phyloP scores from a whole-genome alignment of 495 filamentous ascomycete genomes.

The Hypoxylon rickii region DNA sequence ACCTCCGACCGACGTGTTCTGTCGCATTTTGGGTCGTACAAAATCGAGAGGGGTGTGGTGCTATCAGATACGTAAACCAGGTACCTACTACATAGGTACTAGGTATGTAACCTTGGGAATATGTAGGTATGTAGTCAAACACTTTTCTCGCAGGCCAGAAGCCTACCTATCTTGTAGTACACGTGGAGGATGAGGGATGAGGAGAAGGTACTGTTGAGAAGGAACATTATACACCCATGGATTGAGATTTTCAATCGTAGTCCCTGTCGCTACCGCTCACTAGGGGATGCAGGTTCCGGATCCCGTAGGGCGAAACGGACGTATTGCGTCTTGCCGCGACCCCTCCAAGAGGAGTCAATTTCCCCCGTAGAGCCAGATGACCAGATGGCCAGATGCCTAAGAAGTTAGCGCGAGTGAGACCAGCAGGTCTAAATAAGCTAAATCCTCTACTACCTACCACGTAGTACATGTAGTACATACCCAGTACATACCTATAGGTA shows the following conservation, averaged over 20 bases:
- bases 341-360: constrained; percentile 28
- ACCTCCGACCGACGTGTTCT: not conserved
- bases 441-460: constrained; percentile 29
- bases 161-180: constrained; percentile 5
- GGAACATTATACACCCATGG: constrained; percentile 27
- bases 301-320: constrained; percentile 21
- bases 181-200: constrained; percentile 21
- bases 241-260: constrained; percentile 22
- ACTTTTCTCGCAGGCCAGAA: constrained; percentile 1
- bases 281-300: constrained; percentile 31
- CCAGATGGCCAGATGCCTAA: constrained; percentile 20
- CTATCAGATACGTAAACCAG: constrained; percentile 21
- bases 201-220: constrained; percentile 9
- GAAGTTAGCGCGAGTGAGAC: constrained; percentile 15
- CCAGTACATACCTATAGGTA: not conserved
- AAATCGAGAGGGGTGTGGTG: constrained; percentile 23
- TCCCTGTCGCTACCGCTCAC: constrained; percentile 26
- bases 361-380: constrained; percentile 24
- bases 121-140: too few species aligned
- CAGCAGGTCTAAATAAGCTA: constrained; percentile 6
- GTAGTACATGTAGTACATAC: too few species aligned
- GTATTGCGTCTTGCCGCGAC: constrained; percentile 32
- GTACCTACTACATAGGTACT: too few species aligned
- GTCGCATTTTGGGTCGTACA: constrained; percentile 14
- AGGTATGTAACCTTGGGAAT: too few species aligned